Evolutionary conservation across 108 stramenopile species (phyloP), one percentile per base, ranked within the genome.

Genomic region (Cyclotella baltica): DNA sequence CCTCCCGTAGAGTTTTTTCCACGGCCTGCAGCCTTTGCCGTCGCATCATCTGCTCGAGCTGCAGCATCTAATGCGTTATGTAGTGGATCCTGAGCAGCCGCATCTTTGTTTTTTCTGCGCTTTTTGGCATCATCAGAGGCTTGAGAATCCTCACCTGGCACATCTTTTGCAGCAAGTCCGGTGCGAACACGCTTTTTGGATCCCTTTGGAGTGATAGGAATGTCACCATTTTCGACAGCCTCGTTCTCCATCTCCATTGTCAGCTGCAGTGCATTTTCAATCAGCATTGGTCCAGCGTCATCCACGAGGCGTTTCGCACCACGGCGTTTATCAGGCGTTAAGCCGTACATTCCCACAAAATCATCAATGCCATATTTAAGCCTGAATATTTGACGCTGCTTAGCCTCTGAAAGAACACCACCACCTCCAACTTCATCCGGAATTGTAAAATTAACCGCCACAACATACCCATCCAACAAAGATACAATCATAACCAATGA

Each of bases 221-320:
- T 77, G 61, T 47, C 65, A 18, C 74, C 80, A 22, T 64, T 76
- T 31, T 75, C 69, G 18, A 46, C 73, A 11, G 79, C 73, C 9
- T 69, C 72, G 18, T 62, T 51, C 29, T 87, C 73, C 67, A 88
- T 83, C 64, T 94, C 93, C 77, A 94, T 76, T 13, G 85, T 63
- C 59, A 91, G 76, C 72, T 95, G 94, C 29, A 93, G 67, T 29
- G 92, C 81, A 84, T 95, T 95, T 75, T 95, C 94, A 57, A 95
- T 91, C 52, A 95, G 65, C 61, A 89, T 85, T 11, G 93, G 93
- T 5, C 85, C 89, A 20, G 89, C 66, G 76, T 84, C 78, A 61
- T 90, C 92, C 28, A 89, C 92, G 33, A 91, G 85, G 36, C 89
- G 85, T 28, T 88, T 83, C 27, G 70, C 68, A 33, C 62, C 33